Percentiles rank a stretch among this genome's conserved stretches.
Conservation (phyloP, 257 asterid species). For the Plantago major region DNA sequence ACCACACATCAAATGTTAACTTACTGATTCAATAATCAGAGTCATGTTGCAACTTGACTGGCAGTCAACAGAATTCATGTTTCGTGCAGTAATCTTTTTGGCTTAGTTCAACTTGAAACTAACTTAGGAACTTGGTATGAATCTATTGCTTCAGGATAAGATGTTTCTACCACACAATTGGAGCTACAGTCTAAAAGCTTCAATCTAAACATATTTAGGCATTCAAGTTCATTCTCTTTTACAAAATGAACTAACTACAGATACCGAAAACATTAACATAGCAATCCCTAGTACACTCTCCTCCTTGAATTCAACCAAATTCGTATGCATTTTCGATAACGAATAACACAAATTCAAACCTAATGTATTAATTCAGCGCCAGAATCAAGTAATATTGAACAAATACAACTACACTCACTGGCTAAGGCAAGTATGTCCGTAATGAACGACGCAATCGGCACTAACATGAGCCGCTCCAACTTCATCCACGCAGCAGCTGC, state of each 20-base stretch:
- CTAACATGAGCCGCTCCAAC: slow-evolving; percentile 91
- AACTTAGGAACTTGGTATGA: background rate
- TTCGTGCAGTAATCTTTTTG: background rate
- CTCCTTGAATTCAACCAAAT: too few relatives aligned
- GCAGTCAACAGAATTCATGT: background rate
- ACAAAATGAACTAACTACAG: too few relatives aligned
- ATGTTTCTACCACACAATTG: too few relatives aligned
- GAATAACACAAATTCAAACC: background rate
- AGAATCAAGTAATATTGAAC: background rate
- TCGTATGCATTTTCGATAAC: background rate
- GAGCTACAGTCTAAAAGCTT: too few relatives aligned
- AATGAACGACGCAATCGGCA: slow-evolving; percentile 71
- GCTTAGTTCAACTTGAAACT: background rate
- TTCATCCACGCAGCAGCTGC: slow-evolving; percentile 94
- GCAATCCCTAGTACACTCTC: too few relatives aligned
- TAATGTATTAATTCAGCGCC: background rate
- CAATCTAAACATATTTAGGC: too few relatives aligned
- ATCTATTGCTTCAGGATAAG: background rate
- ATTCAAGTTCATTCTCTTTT: too few relatives aligned
- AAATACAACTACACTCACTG: slow-evolving; percentile 48
- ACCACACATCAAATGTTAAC: background rate
- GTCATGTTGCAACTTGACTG: background rate
- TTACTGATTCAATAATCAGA: background rate
- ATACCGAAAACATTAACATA: too few relatives aligned
- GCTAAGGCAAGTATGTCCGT: slow-evolving; percentile 93